A percentile compares a stretch with the other conserved stretches of the same genome.
Conservation (phyloP, 129 eudicot species). For the Arctium minus region DNA sequence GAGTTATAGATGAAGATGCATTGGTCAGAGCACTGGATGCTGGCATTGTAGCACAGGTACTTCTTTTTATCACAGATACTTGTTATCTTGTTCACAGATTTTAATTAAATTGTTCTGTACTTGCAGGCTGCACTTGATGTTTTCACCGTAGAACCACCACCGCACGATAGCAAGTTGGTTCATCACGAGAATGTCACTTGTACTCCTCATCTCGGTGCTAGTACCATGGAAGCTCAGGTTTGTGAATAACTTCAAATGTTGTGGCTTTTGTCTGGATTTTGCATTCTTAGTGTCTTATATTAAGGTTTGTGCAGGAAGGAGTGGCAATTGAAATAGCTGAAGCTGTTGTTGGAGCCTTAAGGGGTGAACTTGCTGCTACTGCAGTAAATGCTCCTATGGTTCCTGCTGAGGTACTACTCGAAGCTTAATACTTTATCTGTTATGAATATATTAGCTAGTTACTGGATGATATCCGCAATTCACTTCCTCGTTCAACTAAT, state of each 20-base stretch:
- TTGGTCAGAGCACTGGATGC: slow-evolving; percentile 79
- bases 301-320: slow-evolving; percentile 33
- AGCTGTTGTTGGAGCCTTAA: slow-evolving; percentile 36
- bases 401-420: slow-evolving; percentile 79
- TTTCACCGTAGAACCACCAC: slow-evolving; percentile 83
- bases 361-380: slow-evolving; percentile 87
- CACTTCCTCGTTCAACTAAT: neutral
- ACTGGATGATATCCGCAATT: neutral
- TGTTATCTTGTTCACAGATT: neutral
- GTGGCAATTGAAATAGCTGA: slow-evolving; percentile 38
- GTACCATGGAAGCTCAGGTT: slow-evolving; percentile 96
- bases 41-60: slow-evolving; percentile 97
- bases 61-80: neutral
- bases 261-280: neutral
- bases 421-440: neutral
- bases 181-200: slow-evolving; percentile 75
- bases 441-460: neutral
- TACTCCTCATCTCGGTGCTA: slow-evolving; percentile 97
- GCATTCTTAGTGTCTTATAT: neutral
- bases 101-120: neutral
- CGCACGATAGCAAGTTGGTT: slow-evolving; percentile 73
- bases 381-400: slow-evolving; percentile 99
- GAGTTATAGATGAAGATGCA: slow-evolving; percentile 94
- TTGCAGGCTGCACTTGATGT: slow-evolving; percentile 95
- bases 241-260: neutral